Evolutionary conservation across 2,329 filamentous ascomycete genomes (phyloP).

Genomic region (Alternaria sp.): DNA sequence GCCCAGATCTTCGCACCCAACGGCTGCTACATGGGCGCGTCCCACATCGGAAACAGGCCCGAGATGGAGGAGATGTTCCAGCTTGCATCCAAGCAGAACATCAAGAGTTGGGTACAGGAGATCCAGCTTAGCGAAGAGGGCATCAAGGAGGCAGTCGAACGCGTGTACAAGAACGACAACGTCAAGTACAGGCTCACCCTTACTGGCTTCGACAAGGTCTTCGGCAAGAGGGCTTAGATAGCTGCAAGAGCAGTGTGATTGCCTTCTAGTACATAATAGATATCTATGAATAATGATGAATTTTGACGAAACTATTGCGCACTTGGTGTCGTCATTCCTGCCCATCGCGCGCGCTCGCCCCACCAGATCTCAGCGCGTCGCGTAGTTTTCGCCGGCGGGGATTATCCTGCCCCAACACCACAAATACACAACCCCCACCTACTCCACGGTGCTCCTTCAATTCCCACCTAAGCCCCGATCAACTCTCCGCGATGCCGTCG

Average conservation of each 20-base stretch:
- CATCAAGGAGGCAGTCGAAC: constrained; percentile 72
- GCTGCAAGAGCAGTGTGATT: neutral
- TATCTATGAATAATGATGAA: neutral
- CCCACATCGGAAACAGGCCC: constrained; percentile 57
- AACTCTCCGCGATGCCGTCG: constrained; percentile 33
- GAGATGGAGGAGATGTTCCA: constrained; percentile 61
- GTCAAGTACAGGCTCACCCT: constrained; percentile 76
- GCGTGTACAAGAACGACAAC: constrained; percentile 70
- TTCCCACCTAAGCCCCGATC: neutral
- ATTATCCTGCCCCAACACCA: neutral
- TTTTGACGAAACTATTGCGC: neutral
- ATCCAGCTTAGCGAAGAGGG: constrained; percentile 75
- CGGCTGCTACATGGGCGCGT: constrained; percentile 63
- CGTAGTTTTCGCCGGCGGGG: constrained; percentile 1
- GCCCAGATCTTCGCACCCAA: constrained; percentile 78
- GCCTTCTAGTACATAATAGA: neutral
- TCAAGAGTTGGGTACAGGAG: constrained; percentile 65
- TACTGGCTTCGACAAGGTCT: constrained; percentile 70
- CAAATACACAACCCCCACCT: neutral
- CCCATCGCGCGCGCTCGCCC: constrained; percentile 9
- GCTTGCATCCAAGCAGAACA: constrained; percentile 57
- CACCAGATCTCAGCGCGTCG: constrained; percentile 17
- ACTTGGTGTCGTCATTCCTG: neutral
- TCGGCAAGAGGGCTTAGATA: constrained; percentile 57
- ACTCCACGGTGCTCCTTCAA: neutral